Evolutionary conservation across 164 flowering plant genomes (phyloP).

Genomic region (Vitis riparia): DNA sequence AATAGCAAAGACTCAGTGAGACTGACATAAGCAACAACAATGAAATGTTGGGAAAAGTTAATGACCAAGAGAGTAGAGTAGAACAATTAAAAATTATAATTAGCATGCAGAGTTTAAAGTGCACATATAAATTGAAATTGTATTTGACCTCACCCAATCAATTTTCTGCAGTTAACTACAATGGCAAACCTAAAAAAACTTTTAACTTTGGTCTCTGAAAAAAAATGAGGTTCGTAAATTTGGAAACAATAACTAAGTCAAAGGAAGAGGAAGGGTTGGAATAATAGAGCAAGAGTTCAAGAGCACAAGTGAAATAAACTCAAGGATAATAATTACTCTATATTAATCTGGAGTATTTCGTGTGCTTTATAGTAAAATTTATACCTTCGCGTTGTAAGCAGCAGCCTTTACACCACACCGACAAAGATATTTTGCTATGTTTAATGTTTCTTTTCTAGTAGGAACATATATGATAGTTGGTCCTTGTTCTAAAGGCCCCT

Average conservation of each 20-base stretch:
- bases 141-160: too few species aligned
- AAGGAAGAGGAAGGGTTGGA: neutral
- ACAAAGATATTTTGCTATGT: slow-evolving; percentile 58
- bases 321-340: neutral
- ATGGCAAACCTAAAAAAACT: too few species aligned
- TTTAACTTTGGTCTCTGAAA: too few species aligned
- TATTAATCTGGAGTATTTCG: neutral
- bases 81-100: neutral
- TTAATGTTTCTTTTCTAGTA: slow-evolving; percentile 80
- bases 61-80: neutral
- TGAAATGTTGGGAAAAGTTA: neutral
- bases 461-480: slow-evolving; percentile 89
- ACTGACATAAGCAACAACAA: neutral
- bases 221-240: neutral
- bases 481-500: slow-evolving; percentile 52
- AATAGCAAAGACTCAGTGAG: neutral
- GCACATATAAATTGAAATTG: neutral
- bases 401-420: slow-evolving; percentile 74
- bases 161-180: too few species aligned
- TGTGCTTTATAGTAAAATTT: neutral
- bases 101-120: neutral
- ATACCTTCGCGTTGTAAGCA: slow-evolving; percentile 88
- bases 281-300: too few species aligned
- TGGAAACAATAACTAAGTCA: neutral
- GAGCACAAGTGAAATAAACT: neutral